These are phyloP conservation scores for Sporopachydermia cereana DNA, from an alignment of 1,139 yeast genomes.

Conservation along the genomic window DNA sequence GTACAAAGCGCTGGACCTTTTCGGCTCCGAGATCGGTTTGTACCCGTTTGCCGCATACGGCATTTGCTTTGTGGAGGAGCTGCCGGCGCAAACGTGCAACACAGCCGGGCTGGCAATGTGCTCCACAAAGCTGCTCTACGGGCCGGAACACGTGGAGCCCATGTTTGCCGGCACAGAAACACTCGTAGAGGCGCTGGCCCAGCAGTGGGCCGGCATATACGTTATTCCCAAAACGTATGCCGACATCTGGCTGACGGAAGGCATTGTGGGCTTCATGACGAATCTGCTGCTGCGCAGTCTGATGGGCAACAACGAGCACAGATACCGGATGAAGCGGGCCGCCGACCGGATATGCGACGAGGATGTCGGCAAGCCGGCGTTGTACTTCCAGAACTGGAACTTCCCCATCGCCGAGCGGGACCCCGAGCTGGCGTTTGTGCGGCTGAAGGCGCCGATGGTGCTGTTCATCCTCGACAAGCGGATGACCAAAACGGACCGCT, in stretches of 20 bases:
- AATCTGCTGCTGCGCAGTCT: conserved; percentile 53
- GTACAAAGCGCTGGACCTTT: conserved; percentile 70
- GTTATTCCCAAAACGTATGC: conserved; percentile 71
- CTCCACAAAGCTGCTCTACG: conserved; percentile 56
- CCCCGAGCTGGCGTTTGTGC: conserved; percentile 40
- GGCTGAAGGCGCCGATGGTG: conserved; percentile 77
- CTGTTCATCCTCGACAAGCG: conserved; percentile 75
- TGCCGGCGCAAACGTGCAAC: conserved; percentile 37
- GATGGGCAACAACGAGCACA: conserved; percentile 77
- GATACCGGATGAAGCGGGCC: conserved; percentile 53
- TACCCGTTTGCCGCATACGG: conserved; percentile 82
- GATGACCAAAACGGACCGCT: conserved; percentile 92
- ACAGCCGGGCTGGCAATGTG: conserved; percentile 70
- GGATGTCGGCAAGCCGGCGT: conserved; percentile 75
- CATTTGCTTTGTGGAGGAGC: conserved; percentile 58
- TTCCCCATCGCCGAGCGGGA: conserved; percentile 60
- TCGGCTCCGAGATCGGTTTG: conserved; percentile 82
- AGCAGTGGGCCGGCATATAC: conserved; percentile 92
- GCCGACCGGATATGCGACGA: conserved; percentile 57
- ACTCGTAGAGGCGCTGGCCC: conserved; percentile 59
- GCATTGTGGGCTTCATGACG: conserved; percentile 79
- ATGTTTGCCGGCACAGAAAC: conserved; percentile 58
- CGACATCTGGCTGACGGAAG: conserved; percentile 88
- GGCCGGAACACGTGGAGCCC: conserved; percentile 71
- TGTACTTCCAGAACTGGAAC: conserved; percentile 54